A percentile compares a stretch with the other conserved stretches of the same genome.
These are phyloP conservation scores for Aspergillus affinis DNA, from an alignment of 495 filamentous ascomycete genomes.

Conservation along the genomic window DNA sequence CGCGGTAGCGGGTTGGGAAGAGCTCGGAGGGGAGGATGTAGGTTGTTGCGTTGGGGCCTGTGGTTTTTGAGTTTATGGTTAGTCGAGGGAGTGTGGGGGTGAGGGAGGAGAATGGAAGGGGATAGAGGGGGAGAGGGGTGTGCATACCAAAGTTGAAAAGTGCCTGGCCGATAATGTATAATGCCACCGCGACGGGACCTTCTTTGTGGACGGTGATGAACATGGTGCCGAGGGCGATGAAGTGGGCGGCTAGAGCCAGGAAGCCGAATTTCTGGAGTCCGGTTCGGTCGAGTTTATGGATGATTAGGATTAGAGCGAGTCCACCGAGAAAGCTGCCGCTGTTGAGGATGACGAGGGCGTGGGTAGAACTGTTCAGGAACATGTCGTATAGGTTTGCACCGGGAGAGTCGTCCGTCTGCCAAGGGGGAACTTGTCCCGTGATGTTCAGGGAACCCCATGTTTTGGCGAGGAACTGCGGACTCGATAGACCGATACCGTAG, in stretches of 20 bases:
- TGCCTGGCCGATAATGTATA: constrained; percentile 60
- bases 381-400: constrained; percentile 37
- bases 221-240: constrained; percentile 50
- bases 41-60: constrained; percentile 57
- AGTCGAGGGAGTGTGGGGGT: not conserved
- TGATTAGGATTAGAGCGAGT: constrained; percentile 42
- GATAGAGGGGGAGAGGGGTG: not conserved
- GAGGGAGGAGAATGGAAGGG: not conserved
- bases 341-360: constrained; percentile 42
- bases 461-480: constrained; percentile 41
- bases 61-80: constrained; percentile 14
- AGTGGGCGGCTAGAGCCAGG: constrained; percentile 44
- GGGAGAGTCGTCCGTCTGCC: constrained; percentile 37
- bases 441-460: constrained; percentile 43
- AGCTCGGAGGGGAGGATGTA: constrained; percentile 63
- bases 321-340: constrained; percentile 49
- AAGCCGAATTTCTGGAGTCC: constrained; percentile 50
- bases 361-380: constrained; percentile 41
- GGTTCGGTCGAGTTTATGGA: constrained; percentile 48
- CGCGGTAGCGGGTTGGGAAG: constrained; percentile 61
- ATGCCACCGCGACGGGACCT: constrained; percentile 47
- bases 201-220: constrained; percentile 40
- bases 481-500: constrained; percentile 55
- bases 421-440: constrained; percentile 29
- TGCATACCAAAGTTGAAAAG: constrained; percentile 61